Conservation (phyloP, 768 basidiomycete genomes). For the Trametes punicea region DNA sequence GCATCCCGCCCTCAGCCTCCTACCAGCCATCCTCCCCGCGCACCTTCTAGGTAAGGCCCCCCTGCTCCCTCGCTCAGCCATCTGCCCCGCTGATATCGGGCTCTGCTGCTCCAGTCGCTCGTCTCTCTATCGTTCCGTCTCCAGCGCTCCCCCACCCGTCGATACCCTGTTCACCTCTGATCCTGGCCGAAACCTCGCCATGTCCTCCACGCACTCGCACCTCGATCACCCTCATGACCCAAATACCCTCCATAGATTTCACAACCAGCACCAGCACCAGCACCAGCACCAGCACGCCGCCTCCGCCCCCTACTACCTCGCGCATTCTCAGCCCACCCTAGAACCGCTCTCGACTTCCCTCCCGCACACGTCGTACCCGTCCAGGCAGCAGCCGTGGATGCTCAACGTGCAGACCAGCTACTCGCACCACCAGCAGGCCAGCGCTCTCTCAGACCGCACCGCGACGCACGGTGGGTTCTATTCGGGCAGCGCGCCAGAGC, state of each 20-base stretch:
- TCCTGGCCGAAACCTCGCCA: background rate
- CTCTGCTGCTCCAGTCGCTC: background rate
- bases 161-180: slow-evolving; percentile 10
- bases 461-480: slow-evolving; percentile 18
- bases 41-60: background rate
- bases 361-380: slow-evolving; percentile 14
- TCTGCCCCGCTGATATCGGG: slow-evolving; percentile 2
- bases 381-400: slow-evolving; percentile 24
- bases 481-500: slow-evolving; percentile 19
- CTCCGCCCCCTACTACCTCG: slow-evolving; percentile 17
- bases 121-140: background rate
- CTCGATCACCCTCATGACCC: slow-evolving; percentile 17
- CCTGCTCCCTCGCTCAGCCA: background rate
- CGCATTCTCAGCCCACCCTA: slow-evolving; percentile 14
- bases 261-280: background rate
- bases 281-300: background rate
- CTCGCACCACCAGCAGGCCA: slow-evolving; percentile 14
- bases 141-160: slow-evolving; percentile 7
- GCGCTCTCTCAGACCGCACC: slow-evolving; percentile 21
- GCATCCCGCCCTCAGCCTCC: slow-evolving; percentile 1
- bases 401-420: slow-evolving; percentile 25
- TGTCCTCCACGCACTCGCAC: slow-evolving; percentile 12
- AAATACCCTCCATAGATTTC: slow-evolving; percentile 18
- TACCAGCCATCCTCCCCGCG: slow-evolving; percentile 5
- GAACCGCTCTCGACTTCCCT: slow-evolving; percentile 16